Base-by-base conservation (phyloP, 148 eudicot genomes). In the Amaranthus palmeri region DNA sequence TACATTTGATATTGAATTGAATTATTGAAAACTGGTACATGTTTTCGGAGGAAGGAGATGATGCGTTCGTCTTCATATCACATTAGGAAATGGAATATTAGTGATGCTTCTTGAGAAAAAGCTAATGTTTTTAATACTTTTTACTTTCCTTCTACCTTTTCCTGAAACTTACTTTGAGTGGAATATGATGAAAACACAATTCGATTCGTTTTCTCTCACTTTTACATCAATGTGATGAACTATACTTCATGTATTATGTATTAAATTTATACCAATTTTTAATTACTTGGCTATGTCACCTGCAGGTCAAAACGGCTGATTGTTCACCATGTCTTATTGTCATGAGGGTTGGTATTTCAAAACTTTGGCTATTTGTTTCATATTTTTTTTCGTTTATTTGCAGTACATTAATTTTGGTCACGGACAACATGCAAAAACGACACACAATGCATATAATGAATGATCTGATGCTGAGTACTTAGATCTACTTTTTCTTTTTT, bases 241-340 rank as follows among this genome's bases (percentile, higher is more conserved):
- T 65, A 49, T 6, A 3, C 11, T 43, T 2, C 43, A 15, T 45
- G 7, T 13, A 54, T 47, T 42, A 18, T 8, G 50, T 47, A 6
- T 6, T 54, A 36, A n/a, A 7, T 10, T 25, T n/a, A 51, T n/a
- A 50, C 10, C 6, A 15, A 42, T 51, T 11, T 25, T 57, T n/a
- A 13, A 36, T 44, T 59, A 47, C 59, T 45, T 40, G 48, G 15
- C 64, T 70, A 42, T 49, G 55, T 76, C 75, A 51, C 10, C 17
- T 84, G 85, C 95, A 93, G 98, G 83, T 84, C 79, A 86, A 78
- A 77, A 59, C 81, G 67, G 54, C 79, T 12, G 83, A 84, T 59
- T 82, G 77, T 68, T 81, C 89, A 46, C 86, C 92, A 76, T 81
- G 84, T 68, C 81, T 82, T 57, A 78, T 88, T 65, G 81, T 82